Conservation (phyloP, 257 asterid species). For the Datura wrightii region DNA sequence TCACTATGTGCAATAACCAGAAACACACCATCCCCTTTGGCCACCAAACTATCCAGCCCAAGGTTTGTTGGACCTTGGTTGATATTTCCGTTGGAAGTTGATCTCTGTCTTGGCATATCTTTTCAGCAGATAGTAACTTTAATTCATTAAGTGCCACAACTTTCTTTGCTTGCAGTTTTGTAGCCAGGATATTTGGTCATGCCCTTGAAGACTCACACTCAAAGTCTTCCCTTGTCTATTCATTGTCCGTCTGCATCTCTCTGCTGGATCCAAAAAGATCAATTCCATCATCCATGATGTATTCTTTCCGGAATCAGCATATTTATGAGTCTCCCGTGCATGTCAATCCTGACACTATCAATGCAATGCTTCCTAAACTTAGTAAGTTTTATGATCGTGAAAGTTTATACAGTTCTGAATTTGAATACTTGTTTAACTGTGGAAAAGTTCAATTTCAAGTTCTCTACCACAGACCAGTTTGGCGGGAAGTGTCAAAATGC, state of each 20-base stretch:
- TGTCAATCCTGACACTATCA: constrained; percentile 83
- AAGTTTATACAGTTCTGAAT: neutral
- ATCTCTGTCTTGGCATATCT: constrained; percentile 18
- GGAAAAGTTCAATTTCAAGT: neutral
- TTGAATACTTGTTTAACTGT: neutral
- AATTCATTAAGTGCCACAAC: constrained; percentile 29
- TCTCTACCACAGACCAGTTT: neutral
- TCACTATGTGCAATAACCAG: constrained; percentile 90
- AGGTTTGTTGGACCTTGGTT: constrained; percentile 56
- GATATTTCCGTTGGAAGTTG: constrained; percentile 28
- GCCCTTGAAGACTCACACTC: constrained; percentile 86
- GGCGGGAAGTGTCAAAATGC: neutral
- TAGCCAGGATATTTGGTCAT: constrained; percentile 83
- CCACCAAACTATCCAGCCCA: constrained; percentile 87
- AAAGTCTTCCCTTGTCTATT: constrained; percentile 83
- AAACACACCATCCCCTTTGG: constrained; percentile 84
- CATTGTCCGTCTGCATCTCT: constrained; percentile 88
- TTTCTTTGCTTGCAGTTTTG: constrained; percentile 67
- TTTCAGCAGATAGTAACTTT: constrained; percentile 22
- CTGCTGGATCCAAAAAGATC: constrained; percentile 94
- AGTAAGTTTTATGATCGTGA: constrained; percentile 43
- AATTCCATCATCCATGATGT: constrained; percentile 67
- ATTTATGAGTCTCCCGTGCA: constrained; percentile 69
- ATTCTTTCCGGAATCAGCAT: constrained; percentile 84
- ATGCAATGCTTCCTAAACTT: constrained; percentile 97